phyloP scores from a whole-genome alignment of 176 grass and related monocot species.

The Lolium multiflorum region DNA sequence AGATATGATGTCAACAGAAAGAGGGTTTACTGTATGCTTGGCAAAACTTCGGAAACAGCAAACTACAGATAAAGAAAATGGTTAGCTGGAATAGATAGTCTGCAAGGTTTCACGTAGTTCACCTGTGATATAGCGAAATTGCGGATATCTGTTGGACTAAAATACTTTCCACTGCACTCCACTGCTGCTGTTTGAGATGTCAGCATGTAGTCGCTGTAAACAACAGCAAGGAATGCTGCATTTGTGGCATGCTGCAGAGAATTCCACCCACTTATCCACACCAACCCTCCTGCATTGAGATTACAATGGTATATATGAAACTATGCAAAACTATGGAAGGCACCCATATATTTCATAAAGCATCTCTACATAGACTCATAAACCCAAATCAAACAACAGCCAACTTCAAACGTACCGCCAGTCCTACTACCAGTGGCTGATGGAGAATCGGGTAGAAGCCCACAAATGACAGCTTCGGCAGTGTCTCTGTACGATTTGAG shows the following conservation, averaged over 20 bases:
- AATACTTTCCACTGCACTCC: slow-evolving; percentile 83
- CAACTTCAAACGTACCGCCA: slow-evolving; percentile 52
- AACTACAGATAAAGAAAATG: slow-evolving; percentile 8
- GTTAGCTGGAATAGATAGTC: background rate
- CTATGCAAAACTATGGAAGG: background rate
- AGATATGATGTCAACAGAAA: slow-evolving; percentile 26
- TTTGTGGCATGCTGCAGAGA: slow-evolving; percentile 89
- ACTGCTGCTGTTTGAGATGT: slow-evolving; percentile 75
- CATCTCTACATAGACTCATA: slow-evolving; percentile 5
- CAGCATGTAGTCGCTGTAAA: slow-evolving; percentile 99
- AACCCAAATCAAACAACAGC: slow-evolving; percentile 23
- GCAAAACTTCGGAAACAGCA: background rate
- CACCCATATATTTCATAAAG: background rate
- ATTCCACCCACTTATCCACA: slow-evolving; percentile 91
- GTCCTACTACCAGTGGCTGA: slow-evolving; percentile 92
- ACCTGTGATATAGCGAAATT: slow-evolving; percentile 93
- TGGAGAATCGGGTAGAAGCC: slow-evolving; percentile 95
- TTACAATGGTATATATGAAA: slow-evolving; percentile 32
- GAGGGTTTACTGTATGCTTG: background rate
- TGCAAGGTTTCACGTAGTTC: background rate
- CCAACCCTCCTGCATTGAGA: slow-evolving; percentile 73
- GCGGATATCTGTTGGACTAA: slow-evolving; percentile 80
- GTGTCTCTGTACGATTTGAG: slow-evolving; percentile 84
- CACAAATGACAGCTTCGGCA: slow-evolving; percentile 90
- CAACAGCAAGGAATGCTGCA: slow-evolving; percentile 82